These are phyloP conservation scores for Carex scoparia DNA, from an alignment of 176 grass and related monocot species.

Conservation along the genomic window DNA sequence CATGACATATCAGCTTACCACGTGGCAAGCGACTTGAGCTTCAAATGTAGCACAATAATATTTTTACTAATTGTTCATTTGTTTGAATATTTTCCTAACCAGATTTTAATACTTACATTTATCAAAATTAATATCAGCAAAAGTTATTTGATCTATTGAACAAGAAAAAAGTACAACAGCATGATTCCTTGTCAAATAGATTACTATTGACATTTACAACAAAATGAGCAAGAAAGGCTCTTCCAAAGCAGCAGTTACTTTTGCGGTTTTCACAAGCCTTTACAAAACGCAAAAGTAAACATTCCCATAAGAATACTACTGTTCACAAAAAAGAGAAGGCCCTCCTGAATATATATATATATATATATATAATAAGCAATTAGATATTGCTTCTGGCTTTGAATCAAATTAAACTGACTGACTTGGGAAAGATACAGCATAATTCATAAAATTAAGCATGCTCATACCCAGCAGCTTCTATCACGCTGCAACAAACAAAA, in stretches of 20 bases:
- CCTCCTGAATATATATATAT: not conserved
- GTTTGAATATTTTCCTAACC: no score
- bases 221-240: not conserved
- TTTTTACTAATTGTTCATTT: no score
- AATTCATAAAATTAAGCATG: not conserved
- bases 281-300: not conserved
- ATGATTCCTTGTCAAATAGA: not conserved
- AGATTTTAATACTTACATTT: not conserved
- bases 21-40: no score
- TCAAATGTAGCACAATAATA: no score
- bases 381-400: not conserved
- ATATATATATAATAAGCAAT: not conserved
- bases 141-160: not conserved
- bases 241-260: not conserved
- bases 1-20: no score
- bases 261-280: not conserved
- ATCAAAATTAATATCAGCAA: not conserved
- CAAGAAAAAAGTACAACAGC: not conserved
- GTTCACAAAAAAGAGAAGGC: no score
- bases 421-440: not conserved
- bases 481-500: not conserved
- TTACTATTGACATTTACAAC: not conserved
- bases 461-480: conserved; percentile 6
- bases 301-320: not conserved
- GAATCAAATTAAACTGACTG: not conserved